Evolutionary conservation across 805 yeast genomes (phyloP), one percentile per base, ranked within the genome.

Genomic region (Teunomyces gatunensis): DNA sequence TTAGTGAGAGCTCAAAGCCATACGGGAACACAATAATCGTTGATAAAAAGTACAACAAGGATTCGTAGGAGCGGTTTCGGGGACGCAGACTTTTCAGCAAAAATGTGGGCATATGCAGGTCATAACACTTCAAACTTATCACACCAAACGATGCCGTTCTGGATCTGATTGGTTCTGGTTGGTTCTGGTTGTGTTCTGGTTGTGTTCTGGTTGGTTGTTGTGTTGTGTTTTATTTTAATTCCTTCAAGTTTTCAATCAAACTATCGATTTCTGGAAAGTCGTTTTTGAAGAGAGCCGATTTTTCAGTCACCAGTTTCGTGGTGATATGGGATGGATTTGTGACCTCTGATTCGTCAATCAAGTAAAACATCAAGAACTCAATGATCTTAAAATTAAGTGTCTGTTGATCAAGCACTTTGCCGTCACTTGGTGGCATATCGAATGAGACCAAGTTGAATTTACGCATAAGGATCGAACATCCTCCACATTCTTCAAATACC

Each of bases 321-420:
- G 15, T 32, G 17, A 17, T 13, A 5, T 6, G 46, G 13, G 20
- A 42, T 20, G 18, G 21, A 25, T 21, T 51, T 40, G 23, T 48
- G 4, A 51, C 47, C 17, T 46, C 54, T n/a, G 77, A 65, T 60
- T 85, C 92, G 10, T 89, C 89, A 6, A 80, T 73, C 47, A 86
- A 64, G 57, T 86, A 85, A 59, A 85, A 83, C 47, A 85, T 78
- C 45, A 86, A 65, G 59, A 85, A 86, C 64, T 86, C 91, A 42
- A 86, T 72, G 10, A 83, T 75, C 54, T 83, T 80, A 52, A 84
- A 78, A 54, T 83, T 83, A 11, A 85, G 75, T 29, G 74, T 74
- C 54, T 82, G 82, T 50, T 67, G 69, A 34, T 52, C 55, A 18
- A 49, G 45, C 9, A 47, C 39, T 21, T 29, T 36, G 27, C 13